Evolutionary conservation across 1,284 basidiomycete genomes (phyloP).

Genomic region (Hypsizygus ulmarius): DNA sequence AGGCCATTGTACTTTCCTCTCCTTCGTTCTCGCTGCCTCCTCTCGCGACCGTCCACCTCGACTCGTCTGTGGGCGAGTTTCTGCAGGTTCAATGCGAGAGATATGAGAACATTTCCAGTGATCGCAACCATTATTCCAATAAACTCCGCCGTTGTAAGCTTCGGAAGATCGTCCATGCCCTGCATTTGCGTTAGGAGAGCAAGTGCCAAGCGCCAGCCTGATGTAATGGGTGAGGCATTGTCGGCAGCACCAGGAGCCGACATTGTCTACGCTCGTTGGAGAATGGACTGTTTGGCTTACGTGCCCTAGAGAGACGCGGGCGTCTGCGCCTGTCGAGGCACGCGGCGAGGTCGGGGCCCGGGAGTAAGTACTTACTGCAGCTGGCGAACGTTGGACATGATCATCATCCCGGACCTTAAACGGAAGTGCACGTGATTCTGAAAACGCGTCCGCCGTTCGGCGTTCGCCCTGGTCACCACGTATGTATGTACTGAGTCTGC

Average conservation of each 20-base stretch:
- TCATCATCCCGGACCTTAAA: neutral
- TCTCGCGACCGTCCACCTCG: conserved; percentile 35
- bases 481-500: too few relatives aligned
- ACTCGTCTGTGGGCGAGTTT: conserved; percentile 86
- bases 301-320: neutral
- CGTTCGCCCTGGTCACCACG: neutral
- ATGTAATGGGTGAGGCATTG: neutral
- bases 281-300: neutral
- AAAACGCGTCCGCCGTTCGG: conserved; percentile 10
- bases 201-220: conserved; percentile 7
- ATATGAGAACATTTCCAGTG: conserved; percentile 85
- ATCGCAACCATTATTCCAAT: conserved; percentile 86
- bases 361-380: too few relatives aligned
- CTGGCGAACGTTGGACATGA: conserved; percentile 8
- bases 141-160: conserved; percentile 55
- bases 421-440: neutral
- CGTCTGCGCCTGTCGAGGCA: conserved; percentile 4
- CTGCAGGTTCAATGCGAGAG: conserved; percentile 86
- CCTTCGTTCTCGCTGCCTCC: conserved; percentile 6
- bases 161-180: conserved; percentile 47
- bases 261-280: conserved; percentile 9
- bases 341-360: neutral
- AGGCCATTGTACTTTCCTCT: conserved; percentile 13
- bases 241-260: conserved; percentile 6
- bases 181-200: conserved; percentile 1